Evolutionary conservation across 2,329 filamentous ascomycete genomes (phyloP).

Genomic region (Colletotrichum eleusines): DNA sequence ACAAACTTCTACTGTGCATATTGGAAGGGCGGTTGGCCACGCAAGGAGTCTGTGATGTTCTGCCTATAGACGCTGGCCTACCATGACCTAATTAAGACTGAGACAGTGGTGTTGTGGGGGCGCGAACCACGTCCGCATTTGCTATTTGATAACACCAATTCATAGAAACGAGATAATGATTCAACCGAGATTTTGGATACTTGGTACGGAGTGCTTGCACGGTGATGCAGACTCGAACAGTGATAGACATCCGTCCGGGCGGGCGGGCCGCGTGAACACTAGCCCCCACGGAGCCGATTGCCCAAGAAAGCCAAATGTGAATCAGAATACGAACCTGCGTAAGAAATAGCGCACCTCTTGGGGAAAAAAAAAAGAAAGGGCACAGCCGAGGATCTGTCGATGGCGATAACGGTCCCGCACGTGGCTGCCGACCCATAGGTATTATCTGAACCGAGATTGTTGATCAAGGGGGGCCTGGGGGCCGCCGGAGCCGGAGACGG

Average conservation of each 20-base stretch:
- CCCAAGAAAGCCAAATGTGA: not conserved
- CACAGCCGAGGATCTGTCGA: not conserved
- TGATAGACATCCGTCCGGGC: not conserved
- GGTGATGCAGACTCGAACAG: not conserved
- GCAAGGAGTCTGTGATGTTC: conserved; percentile 1
- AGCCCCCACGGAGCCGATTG: not conserved
- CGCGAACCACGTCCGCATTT: not conserved
- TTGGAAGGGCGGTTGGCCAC: not conserved
- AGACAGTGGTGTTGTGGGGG: not conserved
- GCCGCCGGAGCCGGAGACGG: conserved; percentile 16
- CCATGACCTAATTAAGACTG: not conserved
- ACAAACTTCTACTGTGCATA: conserved; percentile 13
- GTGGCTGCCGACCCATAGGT: not conserved
- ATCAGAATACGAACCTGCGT: not conserved
- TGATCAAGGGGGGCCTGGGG: conserved; percentile 29
- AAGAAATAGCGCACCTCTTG: not conserved
- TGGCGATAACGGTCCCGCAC: not conserved
- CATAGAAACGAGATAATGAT: conserved; percentile 31
- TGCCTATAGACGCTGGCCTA: not conserved
- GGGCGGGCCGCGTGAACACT: not conserved
- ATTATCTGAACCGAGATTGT: conserved; percentile 2
- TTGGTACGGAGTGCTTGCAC: not conserved
- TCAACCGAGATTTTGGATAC: not conserved
- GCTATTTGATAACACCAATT: not conserved
- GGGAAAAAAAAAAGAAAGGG: no score